Percentiles rank a stretch among this genome's conserved stretches.
These are phyloP conservation scores for Dioscorea cayenensis DNA, from an alignment of 116 monocot species.

Conservation along the genomic window DNA sequence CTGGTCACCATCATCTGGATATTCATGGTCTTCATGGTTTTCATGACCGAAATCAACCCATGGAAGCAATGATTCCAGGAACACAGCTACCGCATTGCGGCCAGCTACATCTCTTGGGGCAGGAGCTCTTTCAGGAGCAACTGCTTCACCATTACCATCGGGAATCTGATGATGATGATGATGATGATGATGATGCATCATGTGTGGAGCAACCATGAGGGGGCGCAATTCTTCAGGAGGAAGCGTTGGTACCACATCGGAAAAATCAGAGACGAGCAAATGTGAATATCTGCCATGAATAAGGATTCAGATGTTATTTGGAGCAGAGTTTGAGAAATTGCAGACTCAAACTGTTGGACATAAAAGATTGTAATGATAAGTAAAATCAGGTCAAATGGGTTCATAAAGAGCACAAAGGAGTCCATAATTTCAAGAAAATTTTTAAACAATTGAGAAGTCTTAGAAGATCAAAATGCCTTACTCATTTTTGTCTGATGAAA, in stretches of 20 bases:
- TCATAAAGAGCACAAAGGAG: too few relatives aligned
- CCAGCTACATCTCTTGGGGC: constrained; percentile 59
- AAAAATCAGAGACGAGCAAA: constrained; percentile 86
- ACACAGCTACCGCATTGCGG: constrained; percentile 65
- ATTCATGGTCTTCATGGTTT: constrained; percentile 23
- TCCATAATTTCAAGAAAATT: too few relatives aligned
- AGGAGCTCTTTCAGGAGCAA: constrained; percentile 29
- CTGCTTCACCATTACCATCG: constrained; percentile 24
- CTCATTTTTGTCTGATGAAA: constrained; percentile 92
- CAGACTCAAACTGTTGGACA: neutral
- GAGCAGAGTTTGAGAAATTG: too few relatives aligned
- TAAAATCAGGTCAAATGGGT: too few relatives aligned
- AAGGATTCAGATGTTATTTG: neutral
- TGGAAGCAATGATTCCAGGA: constrained; percentile 86
- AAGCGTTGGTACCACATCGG: constrained; percentile 67
- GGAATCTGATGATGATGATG: constrained; percentile 18
- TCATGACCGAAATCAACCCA: constrained; percentile 65
- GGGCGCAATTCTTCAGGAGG: constrained; percentile 89
- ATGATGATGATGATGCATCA: constrained; percentile 25
- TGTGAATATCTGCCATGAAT: constrained; percentile 73
- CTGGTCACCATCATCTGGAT: constrained; percentile 17
- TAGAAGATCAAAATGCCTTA: constrained; percentile 26
- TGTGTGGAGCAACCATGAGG: constrained; percentile 67
- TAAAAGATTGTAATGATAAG: neutral
- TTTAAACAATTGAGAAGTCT: neutral